phyloP scores from a whole-genome alignment of 768 basidiomycete genomes.

The Termitomyces sp. region DNA sequence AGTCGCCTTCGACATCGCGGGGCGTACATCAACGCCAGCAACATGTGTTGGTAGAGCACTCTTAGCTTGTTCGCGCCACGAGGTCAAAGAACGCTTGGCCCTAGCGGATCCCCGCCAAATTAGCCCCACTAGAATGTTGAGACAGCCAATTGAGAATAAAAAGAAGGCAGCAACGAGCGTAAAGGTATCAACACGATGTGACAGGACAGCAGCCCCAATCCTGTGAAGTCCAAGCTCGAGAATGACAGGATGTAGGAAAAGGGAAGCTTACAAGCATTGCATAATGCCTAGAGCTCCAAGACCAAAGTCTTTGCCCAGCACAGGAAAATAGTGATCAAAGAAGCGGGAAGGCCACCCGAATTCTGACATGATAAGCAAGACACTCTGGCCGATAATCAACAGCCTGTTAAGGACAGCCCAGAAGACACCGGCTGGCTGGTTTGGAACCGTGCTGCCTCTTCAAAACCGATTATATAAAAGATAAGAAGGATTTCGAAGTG shows the following conservation, averaged over 20 bases:
- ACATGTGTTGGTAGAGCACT: constrained; percentile 47
- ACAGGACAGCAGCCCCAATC: constrained; percentile 66
- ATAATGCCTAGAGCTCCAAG: constrained; percentile 84
- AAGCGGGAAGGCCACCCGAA: constrained; percentile 72
- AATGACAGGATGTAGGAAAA: background rate
- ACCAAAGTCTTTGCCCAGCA: constrained; percentile 80
- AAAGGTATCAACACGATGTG: constrained; percentile 81
- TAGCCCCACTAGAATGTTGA: constrained; percentile 77
- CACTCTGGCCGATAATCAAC: constrained; percentile 79
- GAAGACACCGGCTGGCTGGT: constrained; percentile 86
- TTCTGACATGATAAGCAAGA: constrained; percentile 80
- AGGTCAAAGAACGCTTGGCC: constrained; percentile 53
- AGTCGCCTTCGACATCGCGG: constrained; percentile 24
- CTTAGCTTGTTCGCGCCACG: constrained; percentile 55
- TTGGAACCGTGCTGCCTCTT: constrained; percentile 79
- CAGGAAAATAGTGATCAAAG: constrained; percentile 83
- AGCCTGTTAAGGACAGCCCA: constrained; percentile 88
- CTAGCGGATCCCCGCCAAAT: constrained; percentile 64
- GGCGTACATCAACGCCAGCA: constrained; percentile 28
- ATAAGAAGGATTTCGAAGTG: background rate
- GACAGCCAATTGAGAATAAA: constrained; percentile 85
- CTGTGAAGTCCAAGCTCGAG: constrained; percentile 21
- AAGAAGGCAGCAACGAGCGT: constrained; percentile 89
- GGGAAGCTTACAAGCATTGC: constrained; percentile 63
- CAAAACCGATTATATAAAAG: constrained; percentile 1